Base-by-base conservation (phyloP, 2,329 filamentous ascomycete genomes). In the Exophiala spinifera region DNA sequence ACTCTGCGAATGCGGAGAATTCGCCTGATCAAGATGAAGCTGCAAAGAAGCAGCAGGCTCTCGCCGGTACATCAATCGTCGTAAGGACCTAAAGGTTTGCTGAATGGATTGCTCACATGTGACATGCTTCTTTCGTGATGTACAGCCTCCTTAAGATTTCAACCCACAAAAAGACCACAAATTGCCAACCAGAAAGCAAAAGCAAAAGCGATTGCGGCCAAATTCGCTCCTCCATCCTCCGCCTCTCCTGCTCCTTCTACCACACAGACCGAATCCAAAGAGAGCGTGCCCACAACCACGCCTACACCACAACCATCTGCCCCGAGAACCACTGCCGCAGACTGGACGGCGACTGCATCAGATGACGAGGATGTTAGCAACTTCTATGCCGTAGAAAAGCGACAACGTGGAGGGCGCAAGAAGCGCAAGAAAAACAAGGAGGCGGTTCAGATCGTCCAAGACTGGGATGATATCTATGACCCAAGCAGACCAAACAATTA, bases 381-480 rank as follows among this genome's bases (percentile, higher is more conserved):
- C 60, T 82, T 84, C 58, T 90, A 89, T 67, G 77, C 73, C 21
- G 81, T 87, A 65, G 36, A 39, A 19, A 88, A 88, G 72, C 81
- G 84, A 52, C 83, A 88, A 66, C 84, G 89, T 46, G 89, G 89
- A 52, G 88, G 89, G 39, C 84, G 89, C 56, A 87, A 85, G 72
- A 90, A 88, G 72, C 86, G 85, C 67, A 85, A 87, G 71, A 88
- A 88, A 77, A 86, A 85, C 70, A 81, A 82, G 64, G 80, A 83
- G 56, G 43, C 44, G 5, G 79, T 81, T 60, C 76, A 77, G 44
- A 70, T 79, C 25, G 71, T 73, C 4, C 73, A 79, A n/a, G 86
- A 95, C 67, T 96, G 91, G 91, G 88, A 95, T 68, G 90, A 95
- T 68, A 82, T 94, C 20, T 96, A 96, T 69, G 91, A 96, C 65